These are phyloP conservation scores for Aspergillus brunneoviolaceus DNA, from an alignment of 2,329 filamentous ascomycete genomes.

Conservation along the genomic window DNA sequence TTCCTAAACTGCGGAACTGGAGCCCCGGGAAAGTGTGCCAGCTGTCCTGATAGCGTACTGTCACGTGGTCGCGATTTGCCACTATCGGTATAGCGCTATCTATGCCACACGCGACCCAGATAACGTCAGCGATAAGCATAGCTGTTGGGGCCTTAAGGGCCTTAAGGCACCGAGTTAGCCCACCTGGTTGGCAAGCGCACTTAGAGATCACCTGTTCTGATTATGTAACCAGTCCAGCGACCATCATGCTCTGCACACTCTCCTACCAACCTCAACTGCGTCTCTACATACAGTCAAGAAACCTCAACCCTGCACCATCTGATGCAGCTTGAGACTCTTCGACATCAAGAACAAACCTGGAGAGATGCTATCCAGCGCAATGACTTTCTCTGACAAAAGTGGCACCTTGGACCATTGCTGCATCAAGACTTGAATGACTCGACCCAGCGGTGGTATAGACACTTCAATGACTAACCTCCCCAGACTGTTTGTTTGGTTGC, in stretches of 20 bases:
- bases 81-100: neutral
- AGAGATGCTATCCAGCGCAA: neutral
- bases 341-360: neutral
- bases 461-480: neutral
- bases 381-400: neutral
- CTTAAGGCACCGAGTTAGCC: conserved; percentile 14
- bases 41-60: conserved; percentile 22
- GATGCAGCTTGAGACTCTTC: neutral
- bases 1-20: conserved; percentile 17
- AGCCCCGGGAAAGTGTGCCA: conserved; percentile 25
- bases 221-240: conserved; percentile 21
- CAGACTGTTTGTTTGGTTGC: neutral
- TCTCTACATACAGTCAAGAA: conserved; percentile 8
- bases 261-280: conserved; percentile 14
- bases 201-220: conserved; percentile 12
- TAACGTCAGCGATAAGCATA: conserved; percentile 6
- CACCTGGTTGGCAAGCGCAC: too few relatives aligned
- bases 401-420: neutral
- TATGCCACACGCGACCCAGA: conserved; percentile 4
- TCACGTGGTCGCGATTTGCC: conserved; percentile 19
- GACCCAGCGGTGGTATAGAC: conserved; percentile 10
- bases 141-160: neutral
- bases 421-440: conserved; percentile 10
- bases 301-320: conserved; percentile 11
- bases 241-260: conserved; percentile 18